Conservation (phyloP, 1,139 yeast genomes). For the Sporopachydermia cereana region DNA sequence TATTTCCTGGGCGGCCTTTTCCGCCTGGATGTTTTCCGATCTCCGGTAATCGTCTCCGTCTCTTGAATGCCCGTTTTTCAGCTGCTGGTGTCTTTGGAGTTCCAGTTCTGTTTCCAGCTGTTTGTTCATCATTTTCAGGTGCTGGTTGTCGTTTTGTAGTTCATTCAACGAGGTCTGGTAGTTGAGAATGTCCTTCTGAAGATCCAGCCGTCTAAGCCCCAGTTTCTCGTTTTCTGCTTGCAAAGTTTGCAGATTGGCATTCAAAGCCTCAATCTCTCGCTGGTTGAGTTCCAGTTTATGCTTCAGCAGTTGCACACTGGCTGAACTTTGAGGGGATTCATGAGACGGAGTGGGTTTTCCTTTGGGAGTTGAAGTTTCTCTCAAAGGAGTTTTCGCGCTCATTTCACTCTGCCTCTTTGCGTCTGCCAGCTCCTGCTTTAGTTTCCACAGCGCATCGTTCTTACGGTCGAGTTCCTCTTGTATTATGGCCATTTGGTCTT, state of each 20-base stretch:
- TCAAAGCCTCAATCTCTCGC: conserved; percentile 12
- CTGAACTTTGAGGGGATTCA: no score
- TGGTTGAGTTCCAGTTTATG: not conserved
- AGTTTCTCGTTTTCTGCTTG: conserved; percentile 15
- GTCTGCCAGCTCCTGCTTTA: conserved; percentile 27
- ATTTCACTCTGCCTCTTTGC: conserved; percentile 23
- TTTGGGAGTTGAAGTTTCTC: no score
- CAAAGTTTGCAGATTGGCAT: conserved; percentile 11
- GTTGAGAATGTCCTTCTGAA: conserved; percentile 16
- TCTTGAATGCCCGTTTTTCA: no score
- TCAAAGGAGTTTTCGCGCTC: no score
- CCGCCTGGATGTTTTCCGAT: no score
- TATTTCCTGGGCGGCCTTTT: no score
- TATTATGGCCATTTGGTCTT: conserved; percentile 21
- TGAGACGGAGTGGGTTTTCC: no score
- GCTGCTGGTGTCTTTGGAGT: not conserved
- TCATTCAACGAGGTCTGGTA: conserved; percentile 14
- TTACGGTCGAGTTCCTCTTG: conserved; percentile 21
- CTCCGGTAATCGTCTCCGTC: not conserved
- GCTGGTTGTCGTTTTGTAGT: conserved; percentile 12
- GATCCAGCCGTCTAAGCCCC: conserved; percentile 18
- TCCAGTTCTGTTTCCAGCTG: conserved; percentile 14
- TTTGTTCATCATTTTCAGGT: conserved; percentile 16
- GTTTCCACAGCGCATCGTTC: conserved; percentile 26
- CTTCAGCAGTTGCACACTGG: conserved; percentile 15